Base-by-base conservation (phyloP, 495 filamentous ascomycete species). In the Neurospora sp. region DNA sequence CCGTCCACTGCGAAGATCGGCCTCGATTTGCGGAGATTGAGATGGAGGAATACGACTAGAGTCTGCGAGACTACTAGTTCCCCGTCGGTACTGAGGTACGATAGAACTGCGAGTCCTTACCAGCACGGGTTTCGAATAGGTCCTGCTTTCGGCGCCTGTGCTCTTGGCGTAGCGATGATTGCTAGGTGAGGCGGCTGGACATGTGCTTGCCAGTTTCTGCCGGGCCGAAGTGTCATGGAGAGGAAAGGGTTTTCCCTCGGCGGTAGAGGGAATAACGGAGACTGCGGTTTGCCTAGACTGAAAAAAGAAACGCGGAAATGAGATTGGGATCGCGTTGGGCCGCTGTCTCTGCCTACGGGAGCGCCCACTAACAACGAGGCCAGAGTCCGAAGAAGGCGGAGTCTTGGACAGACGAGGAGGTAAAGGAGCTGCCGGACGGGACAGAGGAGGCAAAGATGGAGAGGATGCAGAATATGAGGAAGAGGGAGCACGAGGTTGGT, bases 111-210 rank as follows among this genome's bases (percentile, higher is more conserved):
- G 75, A 12, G 86, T 88, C 42, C 86, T 82, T 22, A 88, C 87
- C 45, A 88, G 79, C n/a, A 88, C 85, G 1, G 87, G 87, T 72
- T 87, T 84, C 12, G 82, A 87, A 73, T 86, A 88, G 71, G 85
- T 86, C 70, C 79, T 85, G 77, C 82, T 86, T 73, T 84, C 80
- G 72, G 85, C 85, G 59, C 81, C 83, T 3, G 83, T 82, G 59
- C 80, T 81, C 75, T 83, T 82, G 69, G 83, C 75, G 78, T 85
- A 85, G 70, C 78, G 81, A 76, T 81, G 82, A 37, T 53, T 31
- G 22, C 73, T 20, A 68, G 82, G 78, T 20, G 75, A 76, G 40
- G 70, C 69, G 1, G 81, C 81, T 35, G 84, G 82, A 74, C 84
- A 84, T 72, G 81, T 82, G 75, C 79, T 82, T 76, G 79, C 85